phyloP scores from a whole-genome alignment of 1,284 basidiomycete genomes.

The Heterobasidion occidentale region DNA sequence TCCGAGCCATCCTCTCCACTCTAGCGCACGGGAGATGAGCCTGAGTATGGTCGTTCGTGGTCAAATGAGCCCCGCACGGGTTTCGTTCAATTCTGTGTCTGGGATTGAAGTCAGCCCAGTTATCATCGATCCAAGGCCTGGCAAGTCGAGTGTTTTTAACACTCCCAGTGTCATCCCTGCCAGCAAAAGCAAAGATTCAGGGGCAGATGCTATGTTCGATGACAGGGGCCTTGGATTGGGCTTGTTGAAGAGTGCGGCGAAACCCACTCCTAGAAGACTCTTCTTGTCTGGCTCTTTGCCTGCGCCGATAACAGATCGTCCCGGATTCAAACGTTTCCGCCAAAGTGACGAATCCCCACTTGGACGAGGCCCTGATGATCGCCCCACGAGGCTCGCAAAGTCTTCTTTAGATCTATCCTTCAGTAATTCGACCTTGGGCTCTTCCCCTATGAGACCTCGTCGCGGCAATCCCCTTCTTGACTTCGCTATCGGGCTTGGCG shows the following conservation, averaged over 20 bases:
- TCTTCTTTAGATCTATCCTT: constrained; percentile 4
- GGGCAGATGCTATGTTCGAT: constrained; percentile 1
- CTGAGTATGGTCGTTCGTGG: constrained; percentile 47
- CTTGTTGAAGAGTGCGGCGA: constrained; percentile 4
- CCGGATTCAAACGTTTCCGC: constrained; percentile 12
- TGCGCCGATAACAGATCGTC: constrained; percentile 17
- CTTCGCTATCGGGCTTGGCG: constrained; percentile 13
- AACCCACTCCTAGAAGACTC: constrained; percentile 20
- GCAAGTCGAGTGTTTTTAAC: constrained; percentile 23
- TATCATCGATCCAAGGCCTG: constrained; percentile 21
- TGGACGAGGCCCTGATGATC: constrained; percentile 5
- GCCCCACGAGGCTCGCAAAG: constrained; percentile 5
- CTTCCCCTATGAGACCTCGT: neutral
- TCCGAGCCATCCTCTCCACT: constrained; percentile 62
- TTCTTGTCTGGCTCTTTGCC: constrained; percentile 18
- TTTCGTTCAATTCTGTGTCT: constrained; percentile 14
- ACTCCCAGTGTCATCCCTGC: constrained; percentile 17
- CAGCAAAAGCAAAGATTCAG: constrained; percentile 11
- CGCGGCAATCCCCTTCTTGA: neutral
- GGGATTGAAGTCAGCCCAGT: constrained; percentile 25
- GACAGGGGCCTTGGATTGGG: constrained; percentile 9
- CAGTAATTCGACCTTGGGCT: constrained; percentile 14
- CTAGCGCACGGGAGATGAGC: constrained; percentile 51
- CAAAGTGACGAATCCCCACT: constrained; percentile 18
- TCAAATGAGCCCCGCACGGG: constrained; percentile 29